Evolutionary conservation across 257 asterid genomes (phyloP), one percentile per base, ranked within the genome.

Genomic region (Thymus quinquecostatus): DNA sequence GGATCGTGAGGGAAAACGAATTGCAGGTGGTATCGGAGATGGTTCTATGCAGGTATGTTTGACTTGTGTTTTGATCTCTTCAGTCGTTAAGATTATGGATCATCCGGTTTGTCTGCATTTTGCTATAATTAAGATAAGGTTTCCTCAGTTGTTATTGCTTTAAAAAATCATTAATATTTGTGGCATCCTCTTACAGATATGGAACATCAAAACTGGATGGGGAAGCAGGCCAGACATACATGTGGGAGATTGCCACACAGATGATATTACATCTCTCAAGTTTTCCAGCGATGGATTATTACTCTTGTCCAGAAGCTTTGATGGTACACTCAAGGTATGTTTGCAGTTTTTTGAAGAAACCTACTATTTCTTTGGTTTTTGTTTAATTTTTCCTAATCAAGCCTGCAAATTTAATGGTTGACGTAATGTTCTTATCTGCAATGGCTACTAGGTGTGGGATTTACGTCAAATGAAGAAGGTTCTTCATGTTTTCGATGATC

Each of bases 181-280:
- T 65, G 29, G 30, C 44, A 50, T 70, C 56, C 33, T 76, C 77
- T 69, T 78, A 66, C 81, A 94, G 97, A 81, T 94, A 78, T 94
- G 99, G 99, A 94, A 81, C 79, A 81, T 89, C 73, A 94, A 91
- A 80, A 87, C 99, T 79, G 98, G 97, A 76, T 94, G 97, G 99
- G 99, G 92, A 74, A 88, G 96, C 85, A 88, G 95, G 78, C 99
- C 99, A 41, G 99, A 91, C 71, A 70, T 80, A 67, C 70, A 73
- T 57, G 80, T 88, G 65, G 78, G 76, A 44, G 74, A 71, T 50
- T 89, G 87, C 57, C 99, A 94, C 83, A 76, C 92, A 12, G 97
- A 94, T 13, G 99, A 94, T 74, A 94, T 94, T 67, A 88, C 97
- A 28, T 87, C 87, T 48, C 83, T 94, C 70, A 91, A 88, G 80